Evolutionary conservation across 2,329 filamentous ascomycete genomes (phyloP).

Genomic region (Sporothrix inflata): DNA sequence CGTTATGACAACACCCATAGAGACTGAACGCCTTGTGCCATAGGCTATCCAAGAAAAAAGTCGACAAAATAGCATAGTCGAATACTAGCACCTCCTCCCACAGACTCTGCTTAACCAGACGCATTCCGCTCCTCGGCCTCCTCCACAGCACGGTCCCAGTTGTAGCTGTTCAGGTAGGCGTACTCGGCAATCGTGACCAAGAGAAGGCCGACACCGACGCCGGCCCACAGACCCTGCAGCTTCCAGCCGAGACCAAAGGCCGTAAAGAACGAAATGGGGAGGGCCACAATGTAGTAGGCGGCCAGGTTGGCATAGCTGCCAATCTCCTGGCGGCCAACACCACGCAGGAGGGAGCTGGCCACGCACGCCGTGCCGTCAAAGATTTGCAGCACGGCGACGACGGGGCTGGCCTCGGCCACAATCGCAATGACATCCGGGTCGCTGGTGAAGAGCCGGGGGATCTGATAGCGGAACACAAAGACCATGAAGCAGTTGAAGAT

Average conservation of each 20-base stretch:
- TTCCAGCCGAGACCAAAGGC: slow-evolving; percentile 79
- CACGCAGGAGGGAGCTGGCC: slow-evolving; percentile 82
- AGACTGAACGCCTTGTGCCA: background rate
- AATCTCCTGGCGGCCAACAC: slow-evolving; percentile 84
- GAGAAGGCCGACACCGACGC: slow-evolving; percentile 72
- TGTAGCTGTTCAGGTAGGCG: slow-evolving; percentile 53
- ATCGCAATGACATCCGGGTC: slow-evolving; percentile 70
- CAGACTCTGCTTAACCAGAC: slow-evolving; percentile 33
- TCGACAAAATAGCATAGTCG: background rate
- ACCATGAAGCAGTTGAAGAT: slow-evolving; percentile 76
- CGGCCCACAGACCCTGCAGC: slow-evolving; percentile 79
- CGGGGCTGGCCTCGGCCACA: slow-evolving; percentile 71
- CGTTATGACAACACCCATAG: background rate
- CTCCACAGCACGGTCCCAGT: slow-evolving; percentile 57
- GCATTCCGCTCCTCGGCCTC: slow-evolving; percentile 58
- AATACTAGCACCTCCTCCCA: background rate
- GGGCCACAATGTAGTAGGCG: slow-evolving; percentile 82
- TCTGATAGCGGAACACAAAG: slow-evolving; percentile 67
- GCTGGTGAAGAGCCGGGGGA: slow-evolving; percentile 78
- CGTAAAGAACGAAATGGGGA: slow-evolving; percentile 79
- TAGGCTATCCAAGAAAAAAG: background rate
- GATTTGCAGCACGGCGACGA: slow-evolving; percentile 87
- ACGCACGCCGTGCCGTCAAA: slow-evolving; percentile 81
- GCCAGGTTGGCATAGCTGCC: slow-evolving; percentile 87
- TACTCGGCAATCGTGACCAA: slow-evolving; percentile 61